Base-by-base conservation (phyloP, 2,329 filamentous ascomycete species). In the Talaromyces pinophilus region DNA sequence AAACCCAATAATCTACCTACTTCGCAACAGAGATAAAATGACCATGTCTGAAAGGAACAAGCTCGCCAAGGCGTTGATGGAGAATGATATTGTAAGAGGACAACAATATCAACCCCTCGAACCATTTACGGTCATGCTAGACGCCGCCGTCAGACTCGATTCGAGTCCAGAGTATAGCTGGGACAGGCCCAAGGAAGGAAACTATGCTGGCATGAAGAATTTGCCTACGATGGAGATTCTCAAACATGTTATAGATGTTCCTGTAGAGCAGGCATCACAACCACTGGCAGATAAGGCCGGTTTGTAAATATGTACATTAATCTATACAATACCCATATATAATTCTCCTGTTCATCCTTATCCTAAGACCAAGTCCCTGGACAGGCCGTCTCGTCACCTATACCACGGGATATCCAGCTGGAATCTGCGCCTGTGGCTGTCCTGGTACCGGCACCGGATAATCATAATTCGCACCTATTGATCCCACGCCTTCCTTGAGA, bases 401-500 rank as follows among this genome's bases (percentile, higher is more conserved):
- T n/a, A 25, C 19, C n/a, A 57, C 54, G 15, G 54, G 33, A 57
- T 38, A 35, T 13, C 30, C 30, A 10, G 25, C 48, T 28, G 50
- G 50, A 54, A 54, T 54, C 25, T 54, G 50, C 50, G 28, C 28
- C 50, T n/a, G 50, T 54, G 28, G 50, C 8, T 54, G 28, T 19
- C 48, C 62, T 19, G 62, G 22, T 59, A 59, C 35, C 10, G 35
- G 57, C 19, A 38, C n/a, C 5, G 65, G 62, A 2, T 76, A 72
- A 67, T 81, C 79, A 66, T 77, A 73, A 13, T 71, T 68, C 11
- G 78, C 76, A 35, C 75, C 72, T 46, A 82, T 82, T 35, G 78
- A 77, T 3, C 82, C 81, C 10, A 84, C 82, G 5, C 84, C 84
- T 69, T 84, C 82, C 75, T 90, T 93, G 62, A 97, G 81, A 69